Evolutionary conservation across 129 eudicot genomes (phyloP), one percentile per base, ranked within the genome.

Genomic region (Solidago caesia): DNA sequence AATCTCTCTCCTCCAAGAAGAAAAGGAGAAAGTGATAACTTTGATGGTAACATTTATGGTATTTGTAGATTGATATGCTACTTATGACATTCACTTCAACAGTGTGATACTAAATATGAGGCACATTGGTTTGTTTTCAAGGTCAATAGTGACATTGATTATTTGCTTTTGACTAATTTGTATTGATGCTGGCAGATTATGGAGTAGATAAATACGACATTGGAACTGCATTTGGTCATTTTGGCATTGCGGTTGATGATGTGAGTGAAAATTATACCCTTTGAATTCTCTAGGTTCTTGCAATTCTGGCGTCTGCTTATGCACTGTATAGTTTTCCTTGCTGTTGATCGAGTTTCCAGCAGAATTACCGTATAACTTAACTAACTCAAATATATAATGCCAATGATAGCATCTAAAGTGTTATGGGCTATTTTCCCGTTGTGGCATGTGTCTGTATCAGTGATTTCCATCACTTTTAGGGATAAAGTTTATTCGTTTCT

Each of bases 221-320:
- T 56, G 97, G 97, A 58, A 51, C 87, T 74, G 97, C 83, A 75
- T 92, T 92, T 68, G 97, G 97, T 69, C 96, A 92, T 77, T 92
- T 92, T 79, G 97, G 96, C 46, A 85, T 92, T 48, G 97, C 96
- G 8, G 94, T 89, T 64, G 97, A 92, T 76, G 97, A 92, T 82
- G 97, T 91, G 82, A 86, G 92, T 79, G 27, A 45, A 33, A 27
- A 58, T 42, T 43, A 5, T 53, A 67, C 68, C 67, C 47, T 26
- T 78, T 51, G 48, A 16, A 6, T 42, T 68, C 26, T 75, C 2
- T 52, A 39, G 59, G 56, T 62, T 42, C 29, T 66, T 39, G 12
- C 27, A 13, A 15, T 76, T 63, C 16, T 67, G 66, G 52, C 73
- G 14, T 62, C 15, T 78, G 64, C 55, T 45, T 63, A 48, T 16